Evolutionary conservation across 1,284 basidiomycete species (phyloP).

Genomic region (Fomitopsis palustris): DNA sequence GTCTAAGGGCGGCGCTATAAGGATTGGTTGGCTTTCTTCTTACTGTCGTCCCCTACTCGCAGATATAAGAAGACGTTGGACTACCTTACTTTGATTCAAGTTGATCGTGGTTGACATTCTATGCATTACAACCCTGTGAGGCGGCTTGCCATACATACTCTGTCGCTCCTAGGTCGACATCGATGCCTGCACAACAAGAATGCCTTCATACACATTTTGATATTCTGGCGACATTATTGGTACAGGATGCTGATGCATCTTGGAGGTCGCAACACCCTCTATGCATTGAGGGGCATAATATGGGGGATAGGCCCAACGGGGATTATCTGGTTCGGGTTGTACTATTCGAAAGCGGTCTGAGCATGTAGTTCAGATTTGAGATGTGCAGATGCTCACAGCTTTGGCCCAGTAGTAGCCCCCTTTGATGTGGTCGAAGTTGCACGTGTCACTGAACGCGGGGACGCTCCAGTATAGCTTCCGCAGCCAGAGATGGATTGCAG

Average conservation of each 20-base stretch:
- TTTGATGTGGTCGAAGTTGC: constrained; percentile 88
- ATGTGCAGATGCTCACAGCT: not conserved
- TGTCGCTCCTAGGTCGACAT: not conserved
- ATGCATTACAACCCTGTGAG: constrained; percentile 9
- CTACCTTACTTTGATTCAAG: constrained; percentile 12
- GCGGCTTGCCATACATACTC: not conserved
- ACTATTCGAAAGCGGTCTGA: constrained; percentile 23
- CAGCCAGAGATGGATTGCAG: constrained; percentile 78
- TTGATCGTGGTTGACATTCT: constrained; percentile 11
- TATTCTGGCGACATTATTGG: no score
- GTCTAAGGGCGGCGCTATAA: constrained; percentile 14
- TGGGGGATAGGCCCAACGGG: constrained; percentile 71
- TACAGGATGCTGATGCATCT: no score
- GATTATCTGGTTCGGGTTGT: constrained; percentile 64
- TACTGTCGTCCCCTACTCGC: not conserved
- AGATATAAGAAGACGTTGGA: not conserved
- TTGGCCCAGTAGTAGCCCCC: constrained; percentile 73
- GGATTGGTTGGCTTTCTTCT: constrained; percentile 2
- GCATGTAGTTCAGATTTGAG: no score
- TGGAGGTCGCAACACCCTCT: not conserved
- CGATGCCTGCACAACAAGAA: no score
- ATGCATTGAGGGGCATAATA: constrained; percentile 53
- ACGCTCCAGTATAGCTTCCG: constrained; percentile 91
- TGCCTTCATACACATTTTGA: no score
- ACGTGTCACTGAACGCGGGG: constrained; percentile 84